Conservation (phyloP, 2,329 filamentous ascomycete genomes). For the Microdochium trichocladiopsis region DNA sequence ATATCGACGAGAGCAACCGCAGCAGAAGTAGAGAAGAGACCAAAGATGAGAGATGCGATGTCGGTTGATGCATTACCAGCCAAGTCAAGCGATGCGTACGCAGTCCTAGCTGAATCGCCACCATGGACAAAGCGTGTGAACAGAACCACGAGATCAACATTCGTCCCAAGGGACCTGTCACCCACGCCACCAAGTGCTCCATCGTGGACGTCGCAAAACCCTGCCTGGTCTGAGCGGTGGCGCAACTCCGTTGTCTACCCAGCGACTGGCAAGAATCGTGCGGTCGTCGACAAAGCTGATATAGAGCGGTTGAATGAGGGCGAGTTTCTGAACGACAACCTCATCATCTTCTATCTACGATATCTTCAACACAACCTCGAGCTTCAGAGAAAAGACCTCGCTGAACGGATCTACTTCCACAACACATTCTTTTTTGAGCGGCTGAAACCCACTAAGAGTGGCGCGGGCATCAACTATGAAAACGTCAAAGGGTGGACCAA, state of each 20-base stretch:
- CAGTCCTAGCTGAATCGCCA: neutral
- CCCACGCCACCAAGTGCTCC: slow-evolving; percentile 12
- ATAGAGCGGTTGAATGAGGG: slow-evolving; percentile 73
- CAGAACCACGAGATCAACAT: slow-evolving; percentile 3
- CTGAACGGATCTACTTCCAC: slow-evolving; percentile 73
- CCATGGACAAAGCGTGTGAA: neutral
- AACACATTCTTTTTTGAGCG: slow-evolving; percentile 88
- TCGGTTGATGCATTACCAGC: neutral
- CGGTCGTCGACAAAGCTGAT: slow-evolving; percentile 64
- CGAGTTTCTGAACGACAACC: slow-evolving; percentile 85
- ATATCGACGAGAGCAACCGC: neutral
- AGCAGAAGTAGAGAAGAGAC: neutral
- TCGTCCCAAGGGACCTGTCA: slow-evolving; percentile 10
- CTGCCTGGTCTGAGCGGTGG: slow-evolving; percentile 46
- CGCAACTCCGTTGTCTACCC: slow-evolving; percentile 56
- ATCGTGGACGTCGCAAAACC: slow-evolving; percentile 44
- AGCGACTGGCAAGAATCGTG: slow-evolving; percentile 47
- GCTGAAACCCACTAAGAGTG: slow-evolving; percentile 52
- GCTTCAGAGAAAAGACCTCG: slow-evolving; percentile 42
- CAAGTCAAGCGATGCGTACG: neutral
- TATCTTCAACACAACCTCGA: slow-evolving; percentile 59
- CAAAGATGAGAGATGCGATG: slow-evolving; percentile 9
- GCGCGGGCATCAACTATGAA: slow-evolving; percentile 68
- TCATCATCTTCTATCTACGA: slow-evolving; percentile 82
- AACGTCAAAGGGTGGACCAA: slow-evolving; percentile 84